Conservation (phyloP, 495 filamentous ascomycete genomes). For the Penicillium coffeae region DNA sequence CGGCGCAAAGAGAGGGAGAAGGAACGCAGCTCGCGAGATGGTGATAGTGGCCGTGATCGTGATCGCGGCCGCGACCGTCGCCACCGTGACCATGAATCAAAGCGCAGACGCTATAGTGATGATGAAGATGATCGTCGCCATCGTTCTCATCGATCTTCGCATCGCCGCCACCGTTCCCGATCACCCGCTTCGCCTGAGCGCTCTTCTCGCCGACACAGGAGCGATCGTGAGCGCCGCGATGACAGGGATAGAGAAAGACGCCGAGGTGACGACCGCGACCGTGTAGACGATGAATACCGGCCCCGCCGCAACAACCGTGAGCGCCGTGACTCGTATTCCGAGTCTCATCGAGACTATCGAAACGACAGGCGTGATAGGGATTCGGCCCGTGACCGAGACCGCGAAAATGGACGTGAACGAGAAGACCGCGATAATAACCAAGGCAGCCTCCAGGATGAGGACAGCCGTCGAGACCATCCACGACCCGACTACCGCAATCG, state of each 20-base stretch:
- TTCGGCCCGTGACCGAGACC: constrained; percentile 15
- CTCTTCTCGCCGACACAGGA: constrained; percentile 26
- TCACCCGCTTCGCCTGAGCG: constrained; percentile 28
- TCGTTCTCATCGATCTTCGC: constrained; percentile 22
- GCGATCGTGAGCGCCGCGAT: constrained; percentile 17
- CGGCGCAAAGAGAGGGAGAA: constrained; percentile 66
- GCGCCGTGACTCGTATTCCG: constrained; percentile 15
- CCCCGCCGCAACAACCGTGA: constrained; percentile 23
- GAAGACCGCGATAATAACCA: constrained; percentile 5
- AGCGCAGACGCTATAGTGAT: constrained; percentile 27
- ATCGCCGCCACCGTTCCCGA: constrained; percentile 29
- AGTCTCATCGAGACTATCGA: constrained; percentile 22
- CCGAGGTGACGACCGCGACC: constrained; percentile 18
- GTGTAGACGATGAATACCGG: constrained; percentile 10
- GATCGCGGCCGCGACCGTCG: constrained; percentile 16
- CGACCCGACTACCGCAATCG: background rate
- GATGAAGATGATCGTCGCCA: constrained; percentile 28
- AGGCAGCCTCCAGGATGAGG: too few species aligned
- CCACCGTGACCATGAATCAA: constrained; percentile 23
- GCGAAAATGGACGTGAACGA: constrained; percentile 9
- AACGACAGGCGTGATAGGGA: constrained; percentile 23
- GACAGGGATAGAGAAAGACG: constrained; percentile 13
- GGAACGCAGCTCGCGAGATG: constrained; percentile 42
- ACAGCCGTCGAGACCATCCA: background rate
- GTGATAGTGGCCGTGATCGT: constrained; percentile 20